Base-by-base conservation (phyloP, 2,329 filamentous ascomycete species). In the Trichoderma sp. region DNA sequence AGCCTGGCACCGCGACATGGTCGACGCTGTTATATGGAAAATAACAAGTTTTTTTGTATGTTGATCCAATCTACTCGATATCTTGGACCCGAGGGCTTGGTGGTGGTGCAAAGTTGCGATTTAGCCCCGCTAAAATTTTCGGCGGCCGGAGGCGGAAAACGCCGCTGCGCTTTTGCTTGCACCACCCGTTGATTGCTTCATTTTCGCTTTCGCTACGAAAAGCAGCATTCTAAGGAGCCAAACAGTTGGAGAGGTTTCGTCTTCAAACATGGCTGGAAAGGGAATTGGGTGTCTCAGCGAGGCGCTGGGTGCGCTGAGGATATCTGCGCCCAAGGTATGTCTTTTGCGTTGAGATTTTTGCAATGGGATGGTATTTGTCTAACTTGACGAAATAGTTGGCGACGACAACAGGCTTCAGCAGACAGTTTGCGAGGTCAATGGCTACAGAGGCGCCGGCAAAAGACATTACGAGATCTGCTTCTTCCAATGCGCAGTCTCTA, bases 1-100 rank as follows among this genome's bases (percentile, higher is more conserved):
- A 81, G 85, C 87, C 78, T 86, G 86, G 77, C 86, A 87, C 78
- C 83, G 83, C 78, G 88, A 86, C 88, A 90, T 90, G 76, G 72
- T 76, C 47, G 40, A 27, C 13, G 29, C 55, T 61, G 62, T 47
- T n/a, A 11, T 49, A 21, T 16, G 6, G 19, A 13, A 13, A 40
- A 21, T 7, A 49, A 57, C 24, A 43, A 19, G 27, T 33, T 31
- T 19, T 33, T 31, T 19, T 21, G 13, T n/a, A 33, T 11, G 8
- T 14, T 14, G 29, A 43, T 40, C 4, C 35, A 29, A 27, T 19
- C 31, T 58, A 27, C 7, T 24, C 55, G 13, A 40, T 29, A 16
- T 43, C 40, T 43, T 43, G 7, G 40, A n/a, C 5, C 40, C n/a
- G 40, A 43, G 40, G 13, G 27, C n/a, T 70, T 64, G 58, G 64